Percentiles rank a stretch among this genome's conserved stretches.
phyloP scores from a whole-genome alignment of 2,329 filamentous ascomycete genomes.

The Aspergillus sp. region DNA sequence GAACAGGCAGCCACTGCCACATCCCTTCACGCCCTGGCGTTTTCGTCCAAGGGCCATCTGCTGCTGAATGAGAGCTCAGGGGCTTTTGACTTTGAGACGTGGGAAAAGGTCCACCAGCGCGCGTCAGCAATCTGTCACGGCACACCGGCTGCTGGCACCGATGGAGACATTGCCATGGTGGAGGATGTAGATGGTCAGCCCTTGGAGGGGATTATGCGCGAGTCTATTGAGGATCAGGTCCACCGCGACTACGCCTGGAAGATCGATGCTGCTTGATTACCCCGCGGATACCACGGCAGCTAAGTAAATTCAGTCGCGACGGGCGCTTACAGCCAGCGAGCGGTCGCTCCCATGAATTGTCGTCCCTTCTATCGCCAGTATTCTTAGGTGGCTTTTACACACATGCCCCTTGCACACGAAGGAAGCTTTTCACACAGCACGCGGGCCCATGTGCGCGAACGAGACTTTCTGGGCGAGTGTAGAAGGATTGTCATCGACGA shows the following conservation, averaged over 20 bases:
- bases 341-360: neutral
- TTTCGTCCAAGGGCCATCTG: constrained; percentile 72
- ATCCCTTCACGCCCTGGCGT: constrained; percentile 81
- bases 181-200: constrained; percentile 46
- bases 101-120: constrained; percentile 68
- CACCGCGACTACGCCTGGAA: constrained; percentile 43
- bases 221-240: constrained; percentile 61
- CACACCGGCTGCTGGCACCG: constrained; percentile 36
- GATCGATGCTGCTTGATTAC: constrained; percentile 37
- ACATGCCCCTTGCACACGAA: neutral
- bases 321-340: neutral
- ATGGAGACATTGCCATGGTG: constrained; percentile 48
- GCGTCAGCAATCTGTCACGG: constrained; percentile 68
- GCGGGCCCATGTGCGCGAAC: neutral
- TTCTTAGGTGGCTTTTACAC: neutral
- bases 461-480: neutral
- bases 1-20: constrained; percentile 63
- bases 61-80: constrained; percentile 82
- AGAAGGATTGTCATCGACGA: neutral
- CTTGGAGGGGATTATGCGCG: constrained; percentile 63
- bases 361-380: neutral
- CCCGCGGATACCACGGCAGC: neutral
- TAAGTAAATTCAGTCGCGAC: neutral
- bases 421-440: neutral
- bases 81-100: constrained; percentile 71